Base-by-base conservation (phyloP, 1,139 yeast genomes). In the Pichia sp. region DNA sequence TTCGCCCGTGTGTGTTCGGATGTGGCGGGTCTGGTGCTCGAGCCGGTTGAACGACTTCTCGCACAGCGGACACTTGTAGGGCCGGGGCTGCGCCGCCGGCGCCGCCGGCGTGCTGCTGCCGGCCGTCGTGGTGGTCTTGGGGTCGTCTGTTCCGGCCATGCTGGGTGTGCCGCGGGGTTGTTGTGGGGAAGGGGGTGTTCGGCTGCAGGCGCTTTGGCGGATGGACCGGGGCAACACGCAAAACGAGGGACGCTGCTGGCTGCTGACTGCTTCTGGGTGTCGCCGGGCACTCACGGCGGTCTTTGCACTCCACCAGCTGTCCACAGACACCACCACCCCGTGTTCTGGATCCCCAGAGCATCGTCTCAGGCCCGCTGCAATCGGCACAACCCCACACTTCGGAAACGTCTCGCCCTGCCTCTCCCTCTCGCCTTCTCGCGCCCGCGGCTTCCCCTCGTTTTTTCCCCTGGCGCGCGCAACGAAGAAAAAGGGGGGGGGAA, bases 1-100 rank as follows among this genome's bases (percentile, higher is more conserved):
- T 67, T 90, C 97, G 41, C 98, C 98, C 0, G 98, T 92, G 68
- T 92, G 98, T 5, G 97, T 92, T 57, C 97, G 75, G 53, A 92
- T 87, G 67, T 92, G 98, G 64, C 98, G 81, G 26, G 97, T 90
- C 68, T 90, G 96, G 70, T 92, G 98, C 69, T 92, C 98, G 51
- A 90, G 74, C 49, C 98, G 77, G 67, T 89, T 95, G 69, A 92
- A 92, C 1, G 96, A 96, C 73, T 90, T 88, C 54, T 85, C 87
- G 71, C 98, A 92, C 67, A 88, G 80, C 19, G 96, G 93, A 66
- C 98, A 92, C 67, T 88, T 87, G 75, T 89, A 92, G 3, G 97
- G 97, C n/a, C 49, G 49, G 10, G 19, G 34, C 15, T 44, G 26
- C 19, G 15, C 45, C n/a, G 45, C 26, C 8, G 8, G 29, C 15